Percentiles rank a stretch among this genome's conserved stretches.
Evolutionary conservation across 2,329 filamentous ascomycete genomes (phyloP).

Genomic region (Fusarium globosum): DNA sequence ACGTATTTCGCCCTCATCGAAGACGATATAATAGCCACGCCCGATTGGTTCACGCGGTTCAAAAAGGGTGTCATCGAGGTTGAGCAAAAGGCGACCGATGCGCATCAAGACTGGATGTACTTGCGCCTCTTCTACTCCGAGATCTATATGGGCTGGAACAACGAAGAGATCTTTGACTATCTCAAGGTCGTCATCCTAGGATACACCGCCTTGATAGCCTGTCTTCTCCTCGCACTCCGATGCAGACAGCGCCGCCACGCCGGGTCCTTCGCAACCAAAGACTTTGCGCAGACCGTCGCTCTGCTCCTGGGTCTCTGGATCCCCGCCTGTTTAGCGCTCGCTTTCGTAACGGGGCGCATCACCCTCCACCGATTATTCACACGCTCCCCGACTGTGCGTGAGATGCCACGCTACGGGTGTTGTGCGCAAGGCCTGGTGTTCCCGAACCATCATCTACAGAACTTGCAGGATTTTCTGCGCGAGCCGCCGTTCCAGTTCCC

Average conservation of each 20-base stretch:
- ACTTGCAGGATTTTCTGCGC: conserved; percentile 43
- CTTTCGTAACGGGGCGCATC: conserved; percentile 46
- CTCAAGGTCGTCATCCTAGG: conserved; percentile 40
- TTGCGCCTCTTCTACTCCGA: conserved; percentile 54
- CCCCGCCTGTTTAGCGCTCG: conserved; percentile 47
- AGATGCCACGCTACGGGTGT: conserved; percentile 54
- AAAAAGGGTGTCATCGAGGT: conserved; percentile 44
- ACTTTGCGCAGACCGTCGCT: conserved; percentile 42
- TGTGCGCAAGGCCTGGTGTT: conserved; percentile 54
- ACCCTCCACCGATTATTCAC: conserved; percentile 43
- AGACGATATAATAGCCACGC: conserved; percentile 51
- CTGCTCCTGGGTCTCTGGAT: conserved; percentile 46
- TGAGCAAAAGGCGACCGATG: conserved; percentile 36
- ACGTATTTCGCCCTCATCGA: conserved; percentile 53
- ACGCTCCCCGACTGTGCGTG: conserved; percentile 42
- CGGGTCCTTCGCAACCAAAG: conserved; percentile 17
- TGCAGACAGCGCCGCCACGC: conserved; percentile 21
- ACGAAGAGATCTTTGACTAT: conserved; percentile 50
- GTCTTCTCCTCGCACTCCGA: conserved; percentile 16
- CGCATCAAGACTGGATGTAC: conserved; percentile 49
- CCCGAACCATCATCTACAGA: conserved; percentile 46
- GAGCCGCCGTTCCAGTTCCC: conserved; percentile 49
- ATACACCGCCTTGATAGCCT: conserved; percentile 40
- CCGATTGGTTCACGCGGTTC: conserved; percentile 50
- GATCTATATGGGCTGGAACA: conserved; percentile 53